These are phyloP conservation scores for Salisapilia sapeloensis DNA, from an alignment of 352 stramenopile genomes.

Conservation along the genomic window DNA sequence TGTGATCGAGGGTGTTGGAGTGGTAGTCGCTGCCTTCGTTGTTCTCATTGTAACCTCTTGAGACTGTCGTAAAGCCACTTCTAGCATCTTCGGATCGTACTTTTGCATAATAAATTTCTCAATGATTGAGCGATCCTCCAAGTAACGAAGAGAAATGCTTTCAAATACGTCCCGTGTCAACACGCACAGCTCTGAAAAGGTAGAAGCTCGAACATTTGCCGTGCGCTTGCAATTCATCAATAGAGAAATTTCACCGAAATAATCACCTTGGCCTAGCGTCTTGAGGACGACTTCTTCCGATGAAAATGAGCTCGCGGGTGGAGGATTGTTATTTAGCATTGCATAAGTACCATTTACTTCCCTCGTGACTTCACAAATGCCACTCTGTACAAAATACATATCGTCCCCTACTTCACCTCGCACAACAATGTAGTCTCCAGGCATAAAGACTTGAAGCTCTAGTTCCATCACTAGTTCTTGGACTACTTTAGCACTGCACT, in stretches of 20 bases:
- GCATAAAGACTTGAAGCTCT: slow-evolving; percentile 72
- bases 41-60: slow-evolving; percentile 41
- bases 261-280: slow-evolving; percentile 47
- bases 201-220: slow-evolving; percentile 46
- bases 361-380: slow-evolving; percentile 66
- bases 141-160: slow-evolving; percentile 49
- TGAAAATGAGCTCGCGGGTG: not conserved
- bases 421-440: slow-evolving; percentile 69
- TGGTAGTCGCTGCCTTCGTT: slow-evolving; percentile 2
- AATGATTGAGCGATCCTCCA: slow-evolving; percentile 63
- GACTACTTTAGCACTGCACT: slow-evolving; percentile 64
- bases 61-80: slow-evolving; percentile 58
- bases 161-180: slow-evolving; percentile 63
- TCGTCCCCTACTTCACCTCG: slow-evolving; percentile 69
- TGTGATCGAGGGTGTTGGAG: too few relatives aligned
- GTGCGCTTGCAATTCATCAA: slow-evolving; percentile 77
- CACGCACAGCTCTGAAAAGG: slow-evolving; percentile 63
- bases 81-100: slow-evolving; percentile 56
- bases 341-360: slow-evolving; percentile 8
- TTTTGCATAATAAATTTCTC: slow-evolving; percentile 80
- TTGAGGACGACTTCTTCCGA: slow-evolving; percentile 49
- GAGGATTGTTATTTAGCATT: slow-evolving; percentile 1
- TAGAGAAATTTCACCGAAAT: slow-evolving; percentile 68
- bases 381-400: slow-evolving; percentile 81
- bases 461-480: slow-evolving; percentile 74